Evolutionary conservation across 345 rosid species (phyloP).

Genomic region (Euphorbia peplus): DNA sequence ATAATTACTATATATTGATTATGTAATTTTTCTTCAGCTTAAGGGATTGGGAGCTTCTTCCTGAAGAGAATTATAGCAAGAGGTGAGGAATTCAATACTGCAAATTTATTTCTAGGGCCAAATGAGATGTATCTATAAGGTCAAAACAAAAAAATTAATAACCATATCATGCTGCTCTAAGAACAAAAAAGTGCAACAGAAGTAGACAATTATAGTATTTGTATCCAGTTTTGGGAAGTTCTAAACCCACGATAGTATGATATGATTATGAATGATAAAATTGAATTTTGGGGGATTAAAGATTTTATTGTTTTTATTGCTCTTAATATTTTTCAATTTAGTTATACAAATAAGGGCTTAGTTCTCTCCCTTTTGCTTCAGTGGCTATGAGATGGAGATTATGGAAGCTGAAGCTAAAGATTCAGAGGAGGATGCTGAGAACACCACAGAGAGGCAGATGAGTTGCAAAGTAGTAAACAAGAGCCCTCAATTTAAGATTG

Average conservation of each 20-base stretch:
- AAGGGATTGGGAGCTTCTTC: slow-evolving; percentile 80
- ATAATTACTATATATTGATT: not conserved
- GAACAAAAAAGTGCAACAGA: not conserved
- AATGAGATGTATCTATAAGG: not conserved
- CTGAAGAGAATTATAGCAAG: slow-evolving; percentile 67
- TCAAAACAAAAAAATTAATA: not conserved
- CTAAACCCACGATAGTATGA: not conserved
- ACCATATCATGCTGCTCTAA: not conserved
- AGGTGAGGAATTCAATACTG: slow-evolving; percentile 44
- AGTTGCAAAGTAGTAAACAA: slow-evolving; percentile 23
- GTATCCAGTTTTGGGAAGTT: not conserved
- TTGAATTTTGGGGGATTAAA: not conserved
- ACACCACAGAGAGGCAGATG: slow-evolving; percentile 32
- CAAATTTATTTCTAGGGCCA: not conserved
- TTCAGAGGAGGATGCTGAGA: slow-evolving; percentile 79
- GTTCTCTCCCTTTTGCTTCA: not conserved
- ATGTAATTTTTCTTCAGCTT: slow-evolving; percentile 47
- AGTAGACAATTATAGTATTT: not conserved
- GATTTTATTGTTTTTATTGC: not conserved
- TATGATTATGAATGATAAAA: not conserved
- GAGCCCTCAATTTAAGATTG: slow-evolving; percentile 47
- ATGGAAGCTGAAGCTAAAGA: slow-evolving; percentile 89
- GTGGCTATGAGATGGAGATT: slow-evolving; percentile 74
- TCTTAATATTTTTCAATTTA: not conserved
- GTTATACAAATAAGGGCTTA: not conserved